A percentile compares a stretch with the other conserved stretches of the same genome.
Evolutionary conservation across 129 eudicot genomes (phyloP).

Genomic region (Tagetes patula): DNA sequence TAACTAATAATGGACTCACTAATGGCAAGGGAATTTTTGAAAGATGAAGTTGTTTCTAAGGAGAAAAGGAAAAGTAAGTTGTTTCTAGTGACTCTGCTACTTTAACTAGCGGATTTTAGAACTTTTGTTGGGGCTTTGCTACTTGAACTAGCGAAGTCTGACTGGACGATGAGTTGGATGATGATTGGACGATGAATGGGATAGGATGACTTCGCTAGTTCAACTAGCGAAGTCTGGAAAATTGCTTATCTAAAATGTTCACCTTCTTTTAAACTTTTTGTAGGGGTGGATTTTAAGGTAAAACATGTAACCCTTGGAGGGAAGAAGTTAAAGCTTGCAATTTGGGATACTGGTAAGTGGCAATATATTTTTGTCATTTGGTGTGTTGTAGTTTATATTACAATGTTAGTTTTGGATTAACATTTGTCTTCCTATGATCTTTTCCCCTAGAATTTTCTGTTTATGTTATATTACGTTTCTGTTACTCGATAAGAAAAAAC

Average conservation of each 20-base stretch:
- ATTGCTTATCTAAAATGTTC: neutral
- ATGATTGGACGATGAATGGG: no score
- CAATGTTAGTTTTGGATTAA: neutral
- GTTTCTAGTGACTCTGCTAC: no score
- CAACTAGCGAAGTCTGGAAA: no score
- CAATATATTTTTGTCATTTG: conserved; percentile 10
- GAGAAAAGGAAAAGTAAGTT: no score
- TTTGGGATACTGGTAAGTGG: conserved; percentile 86
- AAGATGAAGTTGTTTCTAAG: no score
- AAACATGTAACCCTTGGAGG: conserved; percentile 82
- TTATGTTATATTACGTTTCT: neutral
- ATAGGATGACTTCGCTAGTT: no score
- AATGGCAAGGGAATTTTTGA: neutral
- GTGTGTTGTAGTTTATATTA: neutral
- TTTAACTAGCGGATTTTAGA: no score
- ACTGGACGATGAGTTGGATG: no score
- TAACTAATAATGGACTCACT: neutral
- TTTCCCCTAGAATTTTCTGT: neutral
- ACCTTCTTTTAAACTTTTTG: conserved; percentile 11
- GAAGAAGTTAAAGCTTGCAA: conserved; percentile 93
- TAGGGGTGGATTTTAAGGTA: conserved; percentile 96
- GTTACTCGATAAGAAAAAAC: neutral
- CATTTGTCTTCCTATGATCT: neutral
- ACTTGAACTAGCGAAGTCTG: no score
- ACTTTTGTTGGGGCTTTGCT: no score